These are phyloP conservation scores for Phytophthora pini DNA, from an alignment of 352 stramenopile genomes.

Conservation along the genomic window DNA sequence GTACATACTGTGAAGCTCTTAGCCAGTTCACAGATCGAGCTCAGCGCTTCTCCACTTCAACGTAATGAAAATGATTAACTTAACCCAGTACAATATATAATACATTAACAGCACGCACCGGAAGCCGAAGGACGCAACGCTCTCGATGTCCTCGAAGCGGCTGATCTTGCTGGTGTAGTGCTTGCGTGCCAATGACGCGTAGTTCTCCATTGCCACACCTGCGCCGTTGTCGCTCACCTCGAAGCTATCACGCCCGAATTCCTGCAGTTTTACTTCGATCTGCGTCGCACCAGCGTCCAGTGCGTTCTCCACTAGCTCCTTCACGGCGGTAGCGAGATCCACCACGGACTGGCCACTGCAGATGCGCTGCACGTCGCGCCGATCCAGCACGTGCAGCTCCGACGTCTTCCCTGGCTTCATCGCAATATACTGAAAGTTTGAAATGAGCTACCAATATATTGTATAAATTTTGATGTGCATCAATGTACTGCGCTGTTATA, in stretches of 20 bases:
- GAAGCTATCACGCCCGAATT: constrained; percentile 92
- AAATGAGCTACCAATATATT: constrained; percentile 8
- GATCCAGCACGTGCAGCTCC: constrained; percentile 49
- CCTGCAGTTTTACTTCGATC: constrained; percentile 91
- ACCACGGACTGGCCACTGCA: constrained; percentile 95
- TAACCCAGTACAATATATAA: constrained; percentile 7
- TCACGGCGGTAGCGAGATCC: constrained; percentile 95
- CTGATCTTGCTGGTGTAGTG: constrained; percentile 97
- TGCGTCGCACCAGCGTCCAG: constrained; percentile 71
- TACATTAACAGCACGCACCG: constrained; percentile 40
- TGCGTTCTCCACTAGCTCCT: constrained; percentile 98
- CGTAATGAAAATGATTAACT: neutral
- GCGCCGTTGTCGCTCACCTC: constrained; percentile 97
- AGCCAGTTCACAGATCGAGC: constrained; percentile 94
- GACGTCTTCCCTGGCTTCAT: constrained; percentile 6
- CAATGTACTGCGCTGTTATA: too few species aligned
- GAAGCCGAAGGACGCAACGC: constrained; percentile 93
- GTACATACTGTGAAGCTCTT: constrained; percentile 90
- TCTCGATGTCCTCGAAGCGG: constrained; percentile 95
- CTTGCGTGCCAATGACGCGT: constrained; percentile 85
- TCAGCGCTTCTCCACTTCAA: constrained; percentile 93
- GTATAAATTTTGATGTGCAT: too few species aligned
- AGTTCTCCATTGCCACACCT: constrained; percentile 86
- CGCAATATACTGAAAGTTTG: constrained; percentile 21
- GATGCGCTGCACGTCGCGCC: constrained; percentile 67